phyloP scores from a whole-genome alignment of 1,139 yeast species.

The Lodderomyces pseudojiufengensis region DNA sequence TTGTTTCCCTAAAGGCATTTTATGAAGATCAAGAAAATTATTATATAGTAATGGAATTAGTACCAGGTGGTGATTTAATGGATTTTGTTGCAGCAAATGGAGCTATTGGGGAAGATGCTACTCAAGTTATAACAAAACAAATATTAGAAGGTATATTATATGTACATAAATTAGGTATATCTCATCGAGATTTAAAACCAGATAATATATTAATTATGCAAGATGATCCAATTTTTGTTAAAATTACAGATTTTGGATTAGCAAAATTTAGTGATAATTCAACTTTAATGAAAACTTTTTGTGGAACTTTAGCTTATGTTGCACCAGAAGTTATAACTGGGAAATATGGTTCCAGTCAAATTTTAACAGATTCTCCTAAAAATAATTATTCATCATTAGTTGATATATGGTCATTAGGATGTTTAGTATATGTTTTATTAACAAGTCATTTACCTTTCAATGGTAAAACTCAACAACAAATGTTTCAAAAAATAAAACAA shows the following conservation, averaged over 20 bases:
- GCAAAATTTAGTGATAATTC: slow-evolving; percentile 79
- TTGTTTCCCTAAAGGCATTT: slow-evolving; percentile 76
- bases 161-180: slow-evolving; percentile 84
- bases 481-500: slow-evolving; percentile 67
- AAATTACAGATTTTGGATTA: slow-evolving; percentile 89
- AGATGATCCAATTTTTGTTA: slow-evolving; percentile 85
- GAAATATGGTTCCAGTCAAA: slow-evolving; percentile 43
- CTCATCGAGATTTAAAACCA: slow-evolving; percentile 90
- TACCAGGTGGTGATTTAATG: slow-evolving; percentile 97
- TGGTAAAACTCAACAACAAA: slow-evolving; percentile 83
- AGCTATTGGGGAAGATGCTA: slow-evolving; percentile 85
- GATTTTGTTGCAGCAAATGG: slow-evolving; percentile 93
- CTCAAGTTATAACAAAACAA: slow-evolving; percentile 80
- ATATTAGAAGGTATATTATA: slow-evolving; percentile 79
- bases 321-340: slow-evolving; percentile 94
- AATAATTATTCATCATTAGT: slow-evolving; percentile 73
- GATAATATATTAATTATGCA: slow-evolving; percentile 88
- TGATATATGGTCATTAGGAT: slow-evolving; percentile 91
- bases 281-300: slow-evolving; percentile 79
- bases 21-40: slow-evolving; percentile 79
- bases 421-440: slow-evolving; percentile 81
- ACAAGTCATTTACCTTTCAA: slow-evolving; percentile 94
- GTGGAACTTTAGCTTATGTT: slow-evolving; percentile 86
- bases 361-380: slow-evolving; percentile 9
- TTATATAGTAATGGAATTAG: slow-evolving; percentile 90